phyloP scores from a whole-genome alignment of 1,284 basidiomycete genomes.

The Microbotryum silenes-acaulis region DNA sequence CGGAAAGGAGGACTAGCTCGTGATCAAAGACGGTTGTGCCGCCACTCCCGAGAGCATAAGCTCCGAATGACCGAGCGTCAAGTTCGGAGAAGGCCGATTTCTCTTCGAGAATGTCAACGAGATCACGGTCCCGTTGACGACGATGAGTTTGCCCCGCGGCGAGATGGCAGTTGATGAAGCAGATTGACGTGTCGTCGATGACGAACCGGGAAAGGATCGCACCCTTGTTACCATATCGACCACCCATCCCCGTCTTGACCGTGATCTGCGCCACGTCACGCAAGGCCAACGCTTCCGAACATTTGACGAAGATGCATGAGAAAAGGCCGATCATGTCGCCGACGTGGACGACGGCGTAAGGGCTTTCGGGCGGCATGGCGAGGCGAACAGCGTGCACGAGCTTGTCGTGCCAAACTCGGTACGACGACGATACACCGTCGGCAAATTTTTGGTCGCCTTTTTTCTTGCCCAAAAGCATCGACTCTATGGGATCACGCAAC shows the following conservation, averaged over 20 bases:
- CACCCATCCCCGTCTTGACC: constrained; percentile 92
- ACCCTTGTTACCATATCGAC: constrained; percentile 89
- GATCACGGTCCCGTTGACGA: constrained; percentile 85
- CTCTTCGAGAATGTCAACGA: constrained; percentile 82
- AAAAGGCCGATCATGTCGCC: constrained; percentile 93
- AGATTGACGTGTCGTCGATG: constrained; percentile 82
- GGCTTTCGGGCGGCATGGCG: constrained; percentile 52
- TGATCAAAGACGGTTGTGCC: constrained; percentile 92
- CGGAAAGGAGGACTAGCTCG: constrained; percentile 79
- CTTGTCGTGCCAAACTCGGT: constrained; percentile 79
- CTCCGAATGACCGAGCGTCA: constrained; percentile 38
- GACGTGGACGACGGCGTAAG: constrained; percentile 77
- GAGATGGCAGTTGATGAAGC: constrained; percentile 92
- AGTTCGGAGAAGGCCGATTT: constrained; percentile 56
- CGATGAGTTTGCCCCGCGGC: constrained; percentile 86
- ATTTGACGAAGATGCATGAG: constrained; percentile 74
- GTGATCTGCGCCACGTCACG: constrained; percentile 84
- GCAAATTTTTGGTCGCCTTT: constrained; percentile 55
- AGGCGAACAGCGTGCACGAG: constrained; percentile 66
- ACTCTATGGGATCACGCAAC: constrained; percentile 47
- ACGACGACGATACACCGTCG: constrained; percentile 51
- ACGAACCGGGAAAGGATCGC: constrained; percentile 84
- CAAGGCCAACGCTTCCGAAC: constrained; percentile 66
- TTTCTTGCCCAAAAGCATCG: constrained; percentile 60
- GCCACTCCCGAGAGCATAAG: constrained; percentile 82